Evolutionary conservation across 371 early-diverging fungal genomes (phyloP), one percentile per base, ranked within the genome.

Genomic region (Mucor lusitanicus): DNA sequence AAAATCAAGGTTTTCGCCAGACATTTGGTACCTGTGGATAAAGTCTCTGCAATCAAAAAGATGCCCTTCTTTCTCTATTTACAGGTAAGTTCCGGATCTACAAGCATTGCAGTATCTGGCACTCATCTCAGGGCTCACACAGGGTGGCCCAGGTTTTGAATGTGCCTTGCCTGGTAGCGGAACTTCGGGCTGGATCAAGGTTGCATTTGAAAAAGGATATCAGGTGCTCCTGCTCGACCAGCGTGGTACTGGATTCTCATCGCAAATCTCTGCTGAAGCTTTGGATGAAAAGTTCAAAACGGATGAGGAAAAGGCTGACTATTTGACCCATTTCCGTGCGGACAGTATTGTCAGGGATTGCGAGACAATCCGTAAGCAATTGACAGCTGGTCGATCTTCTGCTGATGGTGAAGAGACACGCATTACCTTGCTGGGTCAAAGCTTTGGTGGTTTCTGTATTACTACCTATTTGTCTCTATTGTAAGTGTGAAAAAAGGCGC

Each of bases 391-490:
- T 28, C 59, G 80, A 61, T 39, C 70, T 13, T 13, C 23, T 27
- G 12, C 53, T 21, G 25, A 55, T 3, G 60, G 61, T 12, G 68
- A 66, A 3, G 79, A 82, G n/a, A 59, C 37, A 6, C 74, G 73
- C 40, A 67, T 81, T 40, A 72, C 75, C 21, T 76, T 91, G 17
- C 64, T 91, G 27, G 92, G 92, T 19, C 92, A 91, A 68, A 89
- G 89, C 42, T 91, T 87, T 78, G 92, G 92, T 55, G 92, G 92
- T 1, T 91, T 91, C 70, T 90, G 90, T 68, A 87, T 88, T 54
- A 80, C 83, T 6, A 91, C 92, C 4, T 91, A 90, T 55, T 78
- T 91, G n/a, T 89, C 89, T 44, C 65, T 91, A 48, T 90, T 84
- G 88, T 88, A 84, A 78, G 85, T 77, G 5, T 8, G 30, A n/a